Evolutionary conservation across 192 early-diverging fungal species (phyloP), one percentile per base, ranked within the genome.

Genomic region (Gaertneriomyces sp.): DNA sequence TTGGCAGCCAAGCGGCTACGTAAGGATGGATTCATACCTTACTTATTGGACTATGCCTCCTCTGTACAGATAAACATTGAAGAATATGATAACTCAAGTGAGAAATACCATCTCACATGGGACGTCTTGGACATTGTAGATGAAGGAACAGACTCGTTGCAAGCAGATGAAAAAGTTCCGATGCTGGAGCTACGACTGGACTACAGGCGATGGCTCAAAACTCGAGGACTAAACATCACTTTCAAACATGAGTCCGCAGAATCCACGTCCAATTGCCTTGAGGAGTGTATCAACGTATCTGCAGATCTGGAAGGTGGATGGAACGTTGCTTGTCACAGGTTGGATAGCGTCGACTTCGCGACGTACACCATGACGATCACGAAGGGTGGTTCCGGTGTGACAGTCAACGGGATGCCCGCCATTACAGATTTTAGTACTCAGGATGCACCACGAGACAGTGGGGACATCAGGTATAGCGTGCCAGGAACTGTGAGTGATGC

Each of bases 161-260:
- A 33, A 33, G 33, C 11, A 33, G 33, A 55, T 16, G 20, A 11
- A 33, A 55, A 33, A 20, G 16, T 11, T 17, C 38, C 64, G 6
- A 66, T 66, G 64, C 53, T 66, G 6, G 64, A 66, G n/a, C 44
- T 66, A 12, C 53, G 64, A n/a, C n/a, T 66, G 43, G 64, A 66
- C 45, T 43, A 47, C 7, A 7, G 40, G 19, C n/a, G 64, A 45
- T 66, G 64, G 64, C 42, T 58, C 53, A 57, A 42, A 66, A 33
- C 40, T 42, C 6, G 64, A 55, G 17, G 14, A 6, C 41, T 19
- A 60, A 7, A 14, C 6, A 17, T 6, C 6, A 6, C 42, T 60
- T 19, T 19, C 16, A n/a, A 45, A 39, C 5, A 25, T 60, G 42
- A 38, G 25, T 33, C 25, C 25, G 25, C 25, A 0, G 25, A 33